Percentiles rank a stretch among this genome's conserved stretches.
phyloP scores from a whole-genome alignment of 305 asterid genomes.

The Rubia peregrina region DNA sequence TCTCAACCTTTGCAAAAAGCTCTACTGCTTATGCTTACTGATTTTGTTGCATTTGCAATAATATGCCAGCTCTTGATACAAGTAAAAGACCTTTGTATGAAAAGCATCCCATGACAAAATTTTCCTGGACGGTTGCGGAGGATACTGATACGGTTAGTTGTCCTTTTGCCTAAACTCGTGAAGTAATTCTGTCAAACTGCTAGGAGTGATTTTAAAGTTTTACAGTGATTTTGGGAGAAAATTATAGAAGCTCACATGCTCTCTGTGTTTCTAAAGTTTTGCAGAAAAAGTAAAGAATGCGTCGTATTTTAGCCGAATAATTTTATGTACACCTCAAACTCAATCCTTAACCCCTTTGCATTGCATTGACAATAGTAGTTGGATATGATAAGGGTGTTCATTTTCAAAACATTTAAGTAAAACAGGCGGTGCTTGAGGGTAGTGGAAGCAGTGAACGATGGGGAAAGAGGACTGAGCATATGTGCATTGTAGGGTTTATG shows the following conservation, averaged over 20 bases:
- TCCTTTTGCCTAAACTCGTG: conserved; percentile 19
- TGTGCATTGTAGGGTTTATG: background rate
- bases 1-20: background rate
- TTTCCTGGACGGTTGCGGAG: conserved; percentile 86
- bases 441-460: background rate
- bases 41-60: conserved; percentile 16
- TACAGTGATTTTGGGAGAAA: background rate
- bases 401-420: background rate
- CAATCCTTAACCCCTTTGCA: background rate
- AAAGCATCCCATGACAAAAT: conserved; percentile 97
- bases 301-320: background rate
- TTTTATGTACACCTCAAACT: background rate
- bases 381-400: background rate
- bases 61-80: conserved; percentile 69
- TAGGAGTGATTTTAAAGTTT: background rate
- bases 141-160: conserved; percentile 80
- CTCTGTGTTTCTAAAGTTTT: background rate
- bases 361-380: background rate
- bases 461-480: background rate
- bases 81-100: conserved; percentile 75
- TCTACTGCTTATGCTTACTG: background rate
- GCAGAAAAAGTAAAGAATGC: background rate
- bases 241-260: background rate
- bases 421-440: background rate
- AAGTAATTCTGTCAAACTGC: conserved; percentile 8